These are phyloP conservation scores for Coemansia sp. DNA, from an alignment of 192 early-diverging fungal species.

Conservation along the genomic window DNA sequence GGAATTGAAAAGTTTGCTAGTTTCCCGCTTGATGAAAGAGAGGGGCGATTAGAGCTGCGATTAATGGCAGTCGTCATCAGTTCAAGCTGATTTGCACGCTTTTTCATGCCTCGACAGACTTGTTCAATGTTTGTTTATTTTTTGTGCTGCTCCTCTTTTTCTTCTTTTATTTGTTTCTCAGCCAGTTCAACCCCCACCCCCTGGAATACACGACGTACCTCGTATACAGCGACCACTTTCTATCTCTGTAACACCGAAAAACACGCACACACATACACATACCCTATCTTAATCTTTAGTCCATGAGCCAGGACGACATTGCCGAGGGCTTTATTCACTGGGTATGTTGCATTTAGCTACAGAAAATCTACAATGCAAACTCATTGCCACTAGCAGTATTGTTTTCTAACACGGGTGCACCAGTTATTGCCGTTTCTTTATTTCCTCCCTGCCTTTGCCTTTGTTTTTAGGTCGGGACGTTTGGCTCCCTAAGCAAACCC, in stretches of 20 bases:
- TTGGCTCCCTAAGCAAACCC: slow-evolving; percentile 40
- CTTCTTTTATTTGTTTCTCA: not conserved
- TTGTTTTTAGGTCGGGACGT: slow-evolving; percentile 43
- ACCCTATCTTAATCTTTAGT: not conserved
- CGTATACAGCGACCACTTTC: not conserved
- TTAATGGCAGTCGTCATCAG: no score
- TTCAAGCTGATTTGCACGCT: no score
- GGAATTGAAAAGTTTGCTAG: no score
- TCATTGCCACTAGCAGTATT: not conserved
- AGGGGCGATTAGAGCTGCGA: no score
- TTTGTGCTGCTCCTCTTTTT: not conserved
- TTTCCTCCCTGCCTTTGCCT: no score
- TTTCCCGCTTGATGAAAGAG: no score
- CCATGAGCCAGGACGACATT: slow-evolving; percentile 49
- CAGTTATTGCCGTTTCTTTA: no score
- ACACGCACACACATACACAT: not conserved
- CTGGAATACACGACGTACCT: not conserved
- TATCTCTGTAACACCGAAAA: no score
- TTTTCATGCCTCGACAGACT: no score
- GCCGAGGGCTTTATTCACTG: slow-evolving; percentile 52
- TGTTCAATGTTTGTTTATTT: not conserved
- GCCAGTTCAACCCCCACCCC: not conserved
- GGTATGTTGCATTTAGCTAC: slow-evolving; percentile 23
- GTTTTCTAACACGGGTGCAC: not conserved
- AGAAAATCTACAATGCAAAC: not conserved